Conservation (phyloP, 169 alveolate species). For the Cryptosporidium sp. region DNA sequence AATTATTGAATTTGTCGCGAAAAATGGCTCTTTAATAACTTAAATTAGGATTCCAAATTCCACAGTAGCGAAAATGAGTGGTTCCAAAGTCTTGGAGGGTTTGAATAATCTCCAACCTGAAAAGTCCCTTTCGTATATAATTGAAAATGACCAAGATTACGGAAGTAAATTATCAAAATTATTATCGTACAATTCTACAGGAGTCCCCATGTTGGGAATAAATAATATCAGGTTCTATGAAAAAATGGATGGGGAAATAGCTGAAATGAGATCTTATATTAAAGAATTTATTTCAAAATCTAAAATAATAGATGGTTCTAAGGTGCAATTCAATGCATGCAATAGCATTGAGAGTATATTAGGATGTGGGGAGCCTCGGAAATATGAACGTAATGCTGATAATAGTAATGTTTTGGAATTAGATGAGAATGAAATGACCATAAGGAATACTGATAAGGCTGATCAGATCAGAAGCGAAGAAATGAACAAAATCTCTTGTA, state of each 20-base stretch:
- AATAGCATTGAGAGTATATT: neutral
- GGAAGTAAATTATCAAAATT: constrained; percentile 48
- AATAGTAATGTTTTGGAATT: no score
- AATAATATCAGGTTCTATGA: constrained; percentile 5
- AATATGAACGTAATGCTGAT: neutral
- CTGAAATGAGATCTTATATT: constrained; percentile 4
- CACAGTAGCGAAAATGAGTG: neutral
- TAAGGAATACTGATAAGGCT: no score
- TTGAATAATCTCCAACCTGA: constrained; percentile 1
- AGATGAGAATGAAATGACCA: neutral
- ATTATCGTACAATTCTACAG: constrained; percentile 21
- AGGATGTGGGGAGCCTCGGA: neutral
- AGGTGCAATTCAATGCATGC: neutral
- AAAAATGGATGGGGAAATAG: neutral
- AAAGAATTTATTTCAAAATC: constrained; percentile 9
- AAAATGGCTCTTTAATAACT: neutral
- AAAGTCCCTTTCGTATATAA: constrained; percentile 18
- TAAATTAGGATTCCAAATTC: neutral
- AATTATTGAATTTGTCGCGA: no score
- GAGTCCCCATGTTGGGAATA: constrained; percentile 48
- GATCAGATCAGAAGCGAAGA: neutral
- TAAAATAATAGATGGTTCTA: constrained; percentile 7
- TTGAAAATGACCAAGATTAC: constrained; percentile 54
- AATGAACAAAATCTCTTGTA: no score
- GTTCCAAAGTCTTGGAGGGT: neutral